These are phyloP conservation scores for Lactifluus subvellereus DNA, from an alignment of 768 basidiomycete species.

Conservation along the genomic window DNA sequence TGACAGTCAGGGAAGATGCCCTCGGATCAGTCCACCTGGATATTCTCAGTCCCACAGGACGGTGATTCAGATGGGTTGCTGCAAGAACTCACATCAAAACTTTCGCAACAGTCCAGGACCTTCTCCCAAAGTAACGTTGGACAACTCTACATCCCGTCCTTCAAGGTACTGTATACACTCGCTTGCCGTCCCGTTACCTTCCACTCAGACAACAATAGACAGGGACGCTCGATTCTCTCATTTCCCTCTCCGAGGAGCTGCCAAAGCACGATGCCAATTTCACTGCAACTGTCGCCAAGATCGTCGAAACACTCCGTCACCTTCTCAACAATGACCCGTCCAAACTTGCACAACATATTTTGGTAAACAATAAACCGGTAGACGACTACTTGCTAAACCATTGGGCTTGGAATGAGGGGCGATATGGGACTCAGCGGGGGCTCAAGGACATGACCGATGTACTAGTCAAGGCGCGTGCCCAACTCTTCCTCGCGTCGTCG, in stretches of 20 bases:
- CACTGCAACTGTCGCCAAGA: conserved; percentile 83
- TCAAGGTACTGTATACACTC: conserved; percentile 64
- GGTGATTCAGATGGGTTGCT: conserved; percentile 75
- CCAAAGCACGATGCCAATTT: conserved; percentile 89
- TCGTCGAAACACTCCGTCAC: conserved; percentile 88
- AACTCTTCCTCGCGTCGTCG: not conserved
- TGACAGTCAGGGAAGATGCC: conserved; percentile 54
- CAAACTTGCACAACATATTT: conserved; percentile 67
- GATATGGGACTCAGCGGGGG: conserved; percentile 80
- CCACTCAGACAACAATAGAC: conserved; percentile 45
- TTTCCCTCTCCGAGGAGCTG: conserved; percentile 85
- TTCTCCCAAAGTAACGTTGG: conserved; percentile 45
- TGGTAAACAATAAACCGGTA: conserved; percentile 72
- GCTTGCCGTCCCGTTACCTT: not conserved
- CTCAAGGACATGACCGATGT: conserved; percentile 81
- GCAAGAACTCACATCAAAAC: conserved; percentile 60
- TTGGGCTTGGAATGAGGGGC: conserved; percentile 93
- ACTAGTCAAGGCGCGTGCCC: conserved; percentile 64
- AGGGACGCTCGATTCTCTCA: conserved; percentile 86
- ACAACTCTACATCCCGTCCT: conserved; percentile 70
- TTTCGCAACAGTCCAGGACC: conserved; percentile 52
- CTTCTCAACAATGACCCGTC: conserved; percentile 82
- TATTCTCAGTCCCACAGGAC: conserved; percentile 80
- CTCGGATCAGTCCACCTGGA: conserved; percentile 93
- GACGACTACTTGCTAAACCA: conserved; percentile 73